phyloP scores from a whole-genome alignment of 2,329 filamentous ascomycete species.

The Microdochium trichocladiopsis region DNA sequence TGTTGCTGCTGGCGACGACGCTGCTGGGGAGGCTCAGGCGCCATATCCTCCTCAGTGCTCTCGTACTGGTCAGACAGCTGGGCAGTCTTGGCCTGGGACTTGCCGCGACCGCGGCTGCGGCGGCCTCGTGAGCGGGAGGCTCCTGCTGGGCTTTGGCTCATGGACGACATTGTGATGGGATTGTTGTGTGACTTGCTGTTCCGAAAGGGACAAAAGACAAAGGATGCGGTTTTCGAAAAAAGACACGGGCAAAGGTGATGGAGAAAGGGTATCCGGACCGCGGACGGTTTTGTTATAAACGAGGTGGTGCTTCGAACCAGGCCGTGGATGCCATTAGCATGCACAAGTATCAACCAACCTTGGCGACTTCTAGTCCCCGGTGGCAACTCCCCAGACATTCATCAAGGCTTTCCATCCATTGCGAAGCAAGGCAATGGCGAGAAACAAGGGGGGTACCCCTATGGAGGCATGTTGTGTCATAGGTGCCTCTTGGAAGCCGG shows the following conservation, averaged over 20 bases:
- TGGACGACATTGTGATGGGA: constrained; percentile 29
- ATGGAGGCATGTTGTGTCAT: background rate
- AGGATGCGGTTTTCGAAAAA: background rate
- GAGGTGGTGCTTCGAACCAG: background rate
- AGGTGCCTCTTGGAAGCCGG: background rate
- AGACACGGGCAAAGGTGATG: background rate
- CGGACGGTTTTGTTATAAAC: background rate
- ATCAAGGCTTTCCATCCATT: background rate
- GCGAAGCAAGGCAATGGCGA: background rate
- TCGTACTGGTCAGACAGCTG: background rate
- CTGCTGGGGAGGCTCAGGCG: background rate
- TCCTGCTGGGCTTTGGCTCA: constrained; percentile 50
- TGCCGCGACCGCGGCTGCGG: background rate
- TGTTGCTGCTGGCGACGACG: background rate
- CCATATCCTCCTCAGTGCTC: background rate
- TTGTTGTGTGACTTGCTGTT: no score
- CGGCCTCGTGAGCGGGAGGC: constrained; percentile 48
- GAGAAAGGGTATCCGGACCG: background rate
- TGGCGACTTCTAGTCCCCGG: background rate
- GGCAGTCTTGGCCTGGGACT: background rate
- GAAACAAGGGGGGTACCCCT: background rate
- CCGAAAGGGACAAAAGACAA: background rate
- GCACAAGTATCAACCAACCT: background rate
- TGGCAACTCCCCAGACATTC: background rate
- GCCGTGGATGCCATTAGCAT: background rate